Percentiles rank a stretch among this genome's conserved stretches.
Conservation (phyloP, 2,329 filamentous ascomycete species). For the Exophiala sideris region DNA sequence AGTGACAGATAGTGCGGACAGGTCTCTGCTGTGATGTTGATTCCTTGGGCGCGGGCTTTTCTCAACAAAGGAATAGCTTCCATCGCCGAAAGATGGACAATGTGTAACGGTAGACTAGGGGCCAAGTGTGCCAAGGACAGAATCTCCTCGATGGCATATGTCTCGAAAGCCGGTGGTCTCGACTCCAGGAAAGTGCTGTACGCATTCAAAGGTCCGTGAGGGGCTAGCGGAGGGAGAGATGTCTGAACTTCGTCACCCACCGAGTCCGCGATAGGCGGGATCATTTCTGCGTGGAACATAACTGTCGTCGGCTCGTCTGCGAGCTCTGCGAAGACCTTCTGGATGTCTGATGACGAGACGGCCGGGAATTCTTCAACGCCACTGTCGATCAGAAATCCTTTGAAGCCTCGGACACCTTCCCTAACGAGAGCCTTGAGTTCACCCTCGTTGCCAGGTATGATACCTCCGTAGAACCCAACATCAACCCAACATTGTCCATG, state of each 20-base stretch:
- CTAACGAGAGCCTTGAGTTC: conserved; percentile 78
- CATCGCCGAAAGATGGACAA: conserved; percentile 88
- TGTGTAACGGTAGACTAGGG: conserved; percentile 80
- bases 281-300: conserved; percentile 99
- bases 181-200: conserved; percentile 93
- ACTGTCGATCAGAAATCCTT: conserved; percentile 95
- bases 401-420: conserved; percentile 89
- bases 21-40: conserved; percentile 89
- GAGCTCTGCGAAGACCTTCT: conserved; percentile 74
- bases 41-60: conserved; percentile 65
- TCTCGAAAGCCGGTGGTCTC: conserved; percentile 84
- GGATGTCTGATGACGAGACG: conserved; percentile 75
- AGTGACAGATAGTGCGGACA: conserved; percentile 93
- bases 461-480: conserved; percentile 95
- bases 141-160: conserved; percentile 83
- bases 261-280: conserved; percentile 77
- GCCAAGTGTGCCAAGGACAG: conserved; percentile 75
- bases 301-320: conserved; percentile 80
- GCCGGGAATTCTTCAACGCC: conserved; percentile 96
- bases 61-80: conserved; percentile 80
- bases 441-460: conserved; percentile 81
- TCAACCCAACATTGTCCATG: conserved; percentile 93
- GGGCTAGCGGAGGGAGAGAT: conserved; percentile 66
- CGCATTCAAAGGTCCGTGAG: conserved; percentile 67
- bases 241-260: conserved; percentile 73